Percentiles rank a stretch among this genome's conserved stretches.
Conservation (phyloP, 306 rosid genomes). For the Datisca glomerata region DNA sequence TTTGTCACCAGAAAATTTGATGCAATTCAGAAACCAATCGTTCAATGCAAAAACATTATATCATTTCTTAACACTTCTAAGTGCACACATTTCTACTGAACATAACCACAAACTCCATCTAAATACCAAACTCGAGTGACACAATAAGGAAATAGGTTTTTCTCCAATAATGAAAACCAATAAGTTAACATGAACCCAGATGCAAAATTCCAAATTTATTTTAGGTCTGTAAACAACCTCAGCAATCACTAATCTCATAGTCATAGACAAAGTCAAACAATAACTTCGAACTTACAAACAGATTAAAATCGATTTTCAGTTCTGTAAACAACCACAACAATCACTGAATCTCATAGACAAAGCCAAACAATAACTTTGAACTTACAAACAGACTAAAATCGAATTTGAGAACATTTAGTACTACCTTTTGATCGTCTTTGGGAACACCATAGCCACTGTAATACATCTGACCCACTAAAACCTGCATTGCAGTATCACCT, state of each 20-base stretch:
- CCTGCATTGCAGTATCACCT: conserved; percentile 56
- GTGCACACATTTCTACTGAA: too few relatives aligned
- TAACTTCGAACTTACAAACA: not conserved
- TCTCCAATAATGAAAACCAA: too few relatives aligned
- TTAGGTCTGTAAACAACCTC: too few relatives aligned
- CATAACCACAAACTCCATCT: too few relatives aligned
- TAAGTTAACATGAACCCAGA: too few relatives aligned
- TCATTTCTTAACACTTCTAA: not conserved
- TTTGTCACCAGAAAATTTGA: conserved; percentile 2
- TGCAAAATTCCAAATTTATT: too few relatives aligned
- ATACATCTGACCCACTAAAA: conserved; percentile 73
- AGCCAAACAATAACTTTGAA: not conserved
- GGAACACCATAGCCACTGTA: conserved; percentile 65
- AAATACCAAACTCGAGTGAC: too few relatives aligned
- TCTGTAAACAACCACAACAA: too few relatives aligned
- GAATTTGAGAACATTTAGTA: too few relatives aligned
- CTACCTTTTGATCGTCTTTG: conserved; percentile 55
- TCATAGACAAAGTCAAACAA: not conserved
- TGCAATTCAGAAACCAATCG: not conserved
- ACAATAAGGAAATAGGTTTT: too few relatives aligned
- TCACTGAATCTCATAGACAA: not conserved
- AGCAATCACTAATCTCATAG: too few relatives aligned
- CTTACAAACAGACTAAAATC: not conserved
- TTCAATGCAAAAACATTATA: not conserved
- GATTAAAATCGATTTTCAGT: too few relatives aligned